These are phyloP conservation scores for Trichoderma reesei DNA, from an alignment of 495 filamentous ascomycete genomes.

Conservation along the genomic window DNA sequence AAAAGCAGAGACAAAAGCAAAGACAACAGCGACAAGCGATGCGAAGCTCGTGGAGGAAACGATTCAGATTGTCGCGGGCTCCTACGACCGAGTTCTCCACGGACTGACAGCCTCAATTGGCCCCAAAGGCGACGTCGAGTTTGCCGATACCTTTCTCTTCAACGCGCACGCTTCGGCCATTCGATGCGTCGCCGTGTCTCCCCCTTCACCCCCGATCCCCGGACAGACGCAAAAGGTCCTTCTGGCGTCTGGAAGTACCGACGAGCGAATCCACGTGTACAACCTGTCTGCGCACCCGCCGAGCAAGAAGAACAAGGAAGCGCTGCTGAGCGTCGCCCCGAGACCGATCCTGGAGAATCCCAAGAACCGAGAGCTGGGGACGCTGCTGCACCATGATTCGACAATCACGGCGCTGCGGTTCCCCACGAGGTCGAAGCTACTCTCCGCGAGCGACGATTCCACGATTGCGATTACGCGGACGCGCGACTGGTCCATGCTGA, in stretches of 20 bases:
- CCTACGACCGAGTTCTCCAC: slow-evolving; percentile 90
- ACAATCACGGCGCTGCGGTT: slow-evolving; percentile 71
- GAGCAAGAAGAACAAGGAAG: slow-evolving; percentile 33
- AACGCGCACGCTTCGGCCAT: slow-evolving; percentile 85
- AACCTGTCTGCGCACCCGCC: slow-evolving; percentile 69
- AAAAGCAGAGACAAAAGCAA: slow-evolving; percentile 17
- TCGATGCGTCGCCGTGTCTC: slow-evolving; percentile 80
- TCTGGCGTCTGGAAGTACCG: slow-evolving; percentile 80
- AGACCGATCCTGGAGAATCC: slow-evolving; percentile 69
- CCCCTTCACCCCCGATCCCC: slow-evolving; percentile 51
- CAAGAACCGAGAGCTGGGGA: slow-evolving; percentile 78
- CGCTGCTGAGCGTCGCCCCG: slow-evolving; percentile 51
- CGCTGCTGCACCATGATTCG: slow-evolving; percentile 73
- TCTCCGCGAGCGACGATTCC: slow-evolving; percentile 77
- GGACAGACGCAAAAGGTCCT: slow-evolving; percentile 59
- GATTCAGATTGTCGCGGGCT: slow-evolving; percentile 84
- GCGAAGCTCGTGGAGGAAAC: slow-evolving; percentile 23
- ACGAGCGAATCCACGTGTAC: slow-evolving; percentile 93
- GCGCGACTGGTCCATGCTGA: slow-evolving; percentile 82
- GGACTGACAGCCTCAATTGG: slow-evolving; percentile 72
- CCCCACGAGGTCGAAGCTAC: slow-evolving; percentile 76
- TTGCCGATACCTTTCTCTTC: slow-evolving; percentile 93
- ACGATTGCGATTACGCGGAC: slow-evolving; percentile 76
- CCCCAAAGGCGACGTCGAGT: slow-evolving; percentile 42
- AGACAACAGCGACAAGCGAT: not conserved